These are phyloP conservation scores for Erodium chrysanthum DNA, from an alignment of 441 rosid species.

Conservation along the genomic window DNA sequence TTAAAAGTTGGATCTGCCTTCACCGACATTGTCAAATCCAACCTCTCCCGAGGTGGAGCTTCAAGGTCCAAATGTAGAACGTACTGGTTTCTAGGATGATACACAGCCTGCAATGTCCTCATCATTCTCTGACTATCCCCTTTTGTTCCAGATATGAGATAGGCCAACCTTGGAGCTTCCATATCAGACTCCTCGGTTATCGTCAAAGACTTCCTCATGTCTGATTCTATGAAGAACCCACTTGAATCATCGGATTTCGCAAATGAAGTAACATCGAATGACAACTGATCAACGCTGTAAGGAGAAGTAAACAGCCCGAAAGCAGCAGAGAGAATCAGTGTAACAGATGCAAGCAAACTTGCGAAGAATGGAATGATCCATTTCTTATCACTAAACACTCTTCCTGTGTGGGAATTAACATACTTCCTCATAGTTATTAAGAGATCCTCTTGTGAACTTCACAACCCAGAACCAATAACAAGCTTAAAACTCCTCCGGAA, in stretches of 20 bases:
- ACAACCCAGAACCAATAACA: slow-evolving; percentile 17
- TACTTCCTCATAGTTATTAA: slow-evolving; percentile 36
- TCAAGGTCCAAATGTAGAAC: slow-evolving; percentile 88
- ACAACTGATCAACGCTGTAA: slow-evolving; percentile 39
- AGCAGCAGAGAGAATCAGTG: slow-evolving; percentile 42
- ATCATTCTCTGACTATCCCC: slow-evolving; percentile 86
- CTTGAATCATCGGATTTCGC: slow-evolving; percentile 39
- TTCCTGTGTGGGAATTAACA: slow-evolving; percentile 50
- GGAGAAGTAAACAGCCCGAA: slow-evolving; percentile 36
- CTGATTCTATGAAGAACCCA: slow-evolving; percentile 67
- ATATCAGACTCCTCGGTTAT: slow-evolving; percentile 18
- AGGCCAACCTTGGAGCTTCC: slow-evolving; percentile 74
- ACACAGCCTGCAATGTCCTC: slow-evolving; percentile 93
- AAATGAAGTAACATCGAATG: slow-evolving; percentile 37
- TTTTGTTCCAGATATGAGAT: slow-evolving; percentile 85
- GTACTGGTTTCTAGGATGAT: slow-evolving; percentile 94
- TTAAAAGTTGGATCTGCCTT: slow-evolving; percentile 61
- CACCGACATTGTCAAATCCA: slow-evolving; percentile 56
- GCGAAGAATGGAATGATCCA: slow-evolving; percentile 79
- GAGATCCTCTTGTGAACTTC: slow-evolving; percentile 9
- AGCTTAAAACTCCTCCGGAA: slow-evolving; percentile 16
- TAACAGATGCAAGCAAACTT: slow-evolving; percentile 60
- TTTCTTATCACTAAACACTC: slow-evolving; percentile 62
- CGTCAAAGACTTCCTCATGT: slow-evolving; percentile 33
- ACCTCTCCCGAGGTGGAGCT: slow-evolving; percentile 81